Base-by-base conservation (phyloP, 176 grass and related monocot genomes). In the Typha latifolia region DNA sequence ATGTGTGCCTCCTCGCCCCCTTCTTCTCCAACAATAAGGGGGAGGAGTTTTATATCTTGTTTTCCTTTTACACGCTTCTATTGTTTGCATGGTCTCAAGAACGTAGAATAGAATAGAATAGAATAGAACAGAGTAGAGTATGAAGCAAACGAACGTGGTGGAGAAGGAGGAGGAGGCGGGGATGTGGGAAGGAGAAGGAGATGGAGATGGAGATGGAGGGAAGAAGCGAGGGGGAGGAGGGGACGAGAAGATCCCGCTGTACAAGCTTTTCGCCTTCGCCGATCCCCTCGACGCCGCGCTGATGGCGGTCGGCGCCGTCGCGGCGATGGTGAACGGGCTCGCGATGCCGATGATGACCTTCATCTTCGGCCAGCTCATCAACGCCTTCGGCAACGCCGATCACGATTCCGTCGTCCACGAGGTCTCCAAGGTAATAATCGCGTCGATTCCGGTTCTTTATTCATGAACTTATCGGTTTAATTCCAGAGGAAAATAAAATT, bases 361-460 rank as follows among this genome's bases (percentile, higher is more conserved):
- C 70, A 56, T 84, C 63, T 79, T 84, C 12, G 82, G 76, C 21
- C 21, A 79, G 73, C 73, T 79, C 49, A 71, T 84, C 71, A 65
- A 84, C 48, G 66, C 76, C 12, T 84, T 84, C 56, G 82, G 70
- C n/a, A 9, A 26, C 57, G 34, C 49, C 61, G 16, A 11, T 47
- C 11, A 14, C 21, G 29, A 69, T 14, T 34, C 67, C 49, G 61
- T 84, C 32, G 76, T 84, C 47, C 70, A 65, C 31, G 59, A 69
- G 48, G 76, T 84, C 68, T 79, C 82, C 23, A 84, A 84, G 76
- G 82, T 79, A 53, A 21, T 31, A 0, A 51, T 72, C 12, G 52
- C 0, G 27, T 29, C 3, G 27, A 29, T 29, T 29, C 27, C 27
- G 3, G 0, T 16, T 56, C 26, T 47, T 48, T 2, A 13, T n/a